Conservation (phyloP, 441 rosid genomes). For the Erodium moschatum region DNA sequence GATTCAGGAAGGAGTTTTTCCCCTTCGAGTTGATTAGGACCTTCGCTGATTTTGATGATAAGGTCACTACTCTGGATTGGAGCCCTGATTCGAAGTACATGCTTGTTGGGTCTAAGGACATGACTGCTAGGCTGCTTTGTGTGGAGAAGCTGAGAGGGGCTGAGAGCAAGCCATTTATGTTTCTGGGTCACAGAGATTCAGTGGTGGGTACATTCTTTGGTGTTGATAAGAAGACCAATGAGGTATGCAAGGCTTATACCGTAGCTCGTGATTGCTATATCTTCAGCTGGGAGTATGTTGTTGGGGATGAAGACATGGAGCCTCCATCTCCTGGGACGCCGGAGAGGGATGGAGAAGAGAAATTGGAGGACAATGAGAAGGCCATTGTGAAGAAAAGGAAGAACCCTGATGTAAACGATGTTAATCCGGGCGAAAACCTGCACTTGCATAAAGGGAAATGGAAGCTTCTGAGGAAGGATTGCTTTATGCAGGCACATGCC, state of each 20-base stretch:
- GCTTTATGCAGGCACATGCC: conserved; percentile 61
- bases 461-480: conserved; percentile 70
- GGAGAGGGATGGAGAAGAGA: conserved; percentile 36
- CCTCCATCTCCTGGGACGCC: conserved; percentile 65
- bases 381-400: conserved; percentile 46
- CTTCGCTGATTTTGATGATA: conserved; percentile 63
- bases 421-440: conserved; percentile 16
- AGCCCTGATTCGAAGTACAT: conserved; percentile 62
- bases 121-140: conserved; percentile 65
- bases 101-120: conserved; percentile 79
- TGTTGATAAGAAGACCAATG: conserved; percentile 42
- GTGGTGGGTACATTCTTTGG: conserved; percentile 88
- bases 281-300: conserved; percentile 50
- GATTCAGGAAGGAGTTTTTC: conserved; percentile 59
- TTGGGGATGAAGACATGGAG: conserved; percentile 47
- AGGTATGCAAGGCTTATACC: conserved; percentile 51
- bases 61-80: conserved; percentile 62
- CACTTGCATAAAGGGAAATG: conserved; percentile 65
- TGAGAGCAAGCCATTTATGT: conserved; percentile 59
- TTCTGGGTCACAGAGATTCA: conserved; percentile 80
- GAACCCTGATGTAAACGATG: conserved; percentile 38
- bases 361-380: background rate
- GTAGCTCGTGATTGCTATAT: conserved; percentile 70
- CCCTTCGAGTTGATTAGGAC: conserved; percentile 72
- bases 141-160: conserved; percentile 48